Percentiles rank a stretch among this genome's conserved stretches.
These are phyloP conservation scores for Cadophora sp. DNA, from an alignment of 2,329 filamentous ascomycete genomes.

Conservation along the genomic window DNA sequence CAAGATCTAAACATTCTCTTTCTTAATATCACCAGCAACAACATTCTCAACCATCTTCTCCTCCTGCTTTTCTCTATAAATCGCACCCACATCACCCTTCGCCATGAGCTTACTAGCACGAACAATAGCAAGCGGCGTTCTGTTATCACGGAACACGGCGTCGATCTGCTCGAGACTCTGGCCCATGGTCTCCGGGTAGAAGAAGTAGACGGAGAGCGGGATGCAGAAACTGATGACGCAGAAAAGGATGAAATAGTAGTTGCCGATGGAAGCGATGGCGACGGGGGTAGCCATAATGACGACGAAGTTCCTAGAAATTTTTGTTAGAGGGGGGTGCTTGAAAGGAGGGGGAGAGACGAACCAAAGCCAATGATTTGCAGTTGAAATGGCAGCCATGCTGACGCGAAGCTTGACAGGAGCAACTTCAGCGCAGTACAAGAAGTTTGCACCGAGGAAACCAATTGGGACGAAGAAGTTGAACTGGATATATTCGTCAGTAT, in stretches of 20 bases:
- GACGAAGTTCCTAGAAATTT: constrained; percentile 50
- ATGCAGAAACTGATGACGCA: constrained; percentile 43
- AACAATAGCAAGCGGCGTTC: constrained; percentile 46
- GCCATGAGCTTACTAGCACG: constrained; percentile 32
- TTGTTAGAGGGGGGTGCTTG: not conserved
- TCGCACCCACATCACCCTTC: constrained; percentile 27
- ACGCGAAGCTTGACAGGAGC: constrained; percentile 59
- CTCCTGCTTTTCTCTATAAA: constrained; percentile 16
- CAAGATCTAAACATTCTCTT: constrained; percentile 14
- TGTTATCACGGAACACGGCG: constrained; percentile 52
- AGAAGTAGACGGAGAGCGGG: constrained; percentile 43
- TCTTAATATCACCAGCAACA: constrained; percentile 6
- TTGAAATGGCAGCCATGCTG: constrained; percentile 62
- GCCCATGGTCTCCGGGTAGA: constrained; percentile 69
- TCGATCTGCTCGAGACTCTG: constrained; percentile 72
- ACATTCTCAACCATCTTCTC: constrained; percentile 22
- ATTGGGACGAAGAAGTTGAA: constrained; percentile 68
- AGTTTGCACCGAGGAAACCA: constrained; percentile 65
- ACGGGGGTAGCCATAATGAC: constrained; percentile 52
- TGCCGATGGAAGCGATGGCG: constrained; percentile 45
- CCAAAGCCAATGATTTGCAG: constrained; percentile 60
- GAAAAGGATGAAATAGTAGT: constrained; percentile 48
- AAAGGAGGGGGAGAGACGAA: not conserved
- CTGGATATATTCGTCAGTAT: not conserved
- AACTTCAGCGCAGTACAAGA: constrained; percentile 65